Percentiles rank a stretch among this genome's conserved stretches.
These are phyloP conservation scores for Candida arabinofermentans DNA, from an alignment of 805 yeast species.

Conservation along the genomic window DNA sequence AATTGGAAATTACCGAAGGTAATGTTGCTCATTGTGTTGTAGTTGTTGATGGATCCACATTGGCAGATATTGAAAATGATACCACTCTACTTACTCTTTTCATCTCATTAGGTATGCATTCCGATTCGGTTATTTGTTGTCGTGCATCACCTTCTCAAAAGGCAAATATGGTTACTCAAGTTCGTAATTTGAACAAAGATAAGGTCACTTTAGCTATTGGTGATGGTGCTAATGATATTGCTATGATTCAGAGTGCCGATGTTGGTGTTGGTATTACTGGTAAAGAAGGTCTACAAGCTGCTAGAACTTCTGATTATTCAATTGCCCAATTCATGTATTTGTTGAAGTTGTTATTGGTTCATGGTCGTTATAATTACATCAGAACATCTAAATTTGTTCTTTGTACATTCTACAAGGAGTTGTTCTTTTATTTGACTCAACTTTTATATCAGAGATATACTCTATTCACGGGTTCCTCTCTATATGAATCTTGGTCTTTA, in stretches of 20 bases:
- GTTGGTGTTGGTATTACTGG: constrained; percentile 98
- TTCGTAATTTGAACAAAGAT: constrained; percentile 62
- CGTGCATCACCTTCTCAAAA: constrained; percentile 97
- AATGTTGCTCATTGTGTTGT: constrained; percentile 90
- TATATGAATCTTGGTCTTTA: constrained; percentile 93
- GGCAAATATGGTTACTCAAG: constrained; percentile 79
- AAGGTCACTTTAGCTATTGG: constrained; percentile 94
- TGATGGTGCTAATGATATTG: constrained; percentile 98
- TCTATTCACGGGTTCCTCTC: constrained; percentile 85
- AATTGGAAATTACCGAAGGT: constrained; percentile 66
- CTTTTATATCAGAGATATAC: constrained; percentile 82
- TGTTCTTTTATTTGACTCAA: constrained; percentile 85
- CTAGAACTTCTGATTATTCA: constrained; percentile 90
- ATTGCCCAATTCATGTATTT: constrained; percentile 91
- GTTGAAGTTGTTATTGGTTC: constrained; percentile 79
- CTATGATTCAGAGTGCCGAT: constrained; percentile 98
- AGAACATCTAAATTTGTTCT: constrained; percentile 89
- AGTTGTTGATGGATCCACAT: constrained; percentile 91
- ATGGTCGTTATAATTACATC: constrained; percentile 93
- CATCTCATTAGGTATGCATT: constrained; percentile 77
- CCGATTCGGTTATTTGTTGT: constrained; percentile 91
- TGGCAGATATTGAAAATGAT: constrained; percentile 69
- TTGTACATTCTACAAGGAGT: constrained; percentile 92
- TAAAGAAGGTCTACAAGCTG: constrained; percentile 95
- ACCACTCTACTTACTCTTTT: constrained; percentile 68